A percentile compares a stretch with the other conserved stretches of the same genome.
These are phyloP conservation scores for Tulasnella sp. DNA, from an alignment of 768 basidiomycete genomes.

Conservation along the genomic window DNA sequence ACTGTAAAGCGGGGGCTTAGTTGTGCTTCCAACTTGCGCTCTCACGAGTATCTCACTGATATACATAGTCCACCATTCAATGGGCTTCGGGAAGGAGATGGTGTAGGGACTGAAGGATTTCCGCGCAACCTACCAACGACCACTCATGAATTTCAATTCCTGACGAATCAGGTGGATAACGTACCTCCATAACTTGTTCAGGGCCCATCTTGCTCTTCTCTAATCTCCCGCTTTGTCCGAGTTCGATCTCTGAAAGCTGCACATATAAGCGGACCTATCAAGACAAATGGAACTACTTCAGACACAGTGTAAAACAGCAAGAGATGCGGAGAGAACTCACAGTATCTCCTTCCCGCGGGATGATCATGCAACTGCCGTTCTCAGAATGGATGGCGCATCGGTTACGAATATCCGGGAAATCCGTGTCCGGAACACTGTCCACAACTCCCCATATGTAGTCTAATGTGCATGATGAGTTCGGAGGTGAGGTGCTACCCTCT, in stretches of 20 bases:
- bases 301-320: too few relatives aligned
- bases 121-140: conserved; percentile 37
- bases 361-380: conserved; percentile 59
- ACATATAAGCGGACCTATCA: conserved; percentile 60
- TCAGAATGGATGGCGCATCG: conserved; percentile 55
- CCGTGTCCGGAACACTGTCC: conserved; percentile 56
- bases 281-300: conserved; percentile 22
- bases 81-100: conserved; percentile 37
- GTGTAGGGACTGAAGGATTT: conserved; percentile 48
- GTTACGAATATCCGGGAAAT: conserved; percentile 70
- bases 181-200: conserved; percentile 43
- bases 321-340: neutral
- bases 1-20: conserved; percentile 31
- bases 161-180: conserved; percentile 7
- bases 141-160: neutral
- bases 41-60: conserved; percentile 36
- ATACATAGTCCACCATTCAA: conserved; percentile 69
- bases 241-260: conserved; percentile 45
- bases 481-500: neutral
- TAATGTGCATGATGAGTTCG: neutral
- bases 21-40: neutral
- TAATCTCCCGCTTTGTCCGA: conserved; percentile 39
- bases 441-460: conserved; percentile 79
- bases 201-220: conserved; percentile 45
- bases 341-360: conserved; percentile 40